These are phyloP conservation scores for Penicillium janthinellum DNA, from an alignment of 2,329 filamentous ascomycete species.

Conservation along the genomic window DNA sequence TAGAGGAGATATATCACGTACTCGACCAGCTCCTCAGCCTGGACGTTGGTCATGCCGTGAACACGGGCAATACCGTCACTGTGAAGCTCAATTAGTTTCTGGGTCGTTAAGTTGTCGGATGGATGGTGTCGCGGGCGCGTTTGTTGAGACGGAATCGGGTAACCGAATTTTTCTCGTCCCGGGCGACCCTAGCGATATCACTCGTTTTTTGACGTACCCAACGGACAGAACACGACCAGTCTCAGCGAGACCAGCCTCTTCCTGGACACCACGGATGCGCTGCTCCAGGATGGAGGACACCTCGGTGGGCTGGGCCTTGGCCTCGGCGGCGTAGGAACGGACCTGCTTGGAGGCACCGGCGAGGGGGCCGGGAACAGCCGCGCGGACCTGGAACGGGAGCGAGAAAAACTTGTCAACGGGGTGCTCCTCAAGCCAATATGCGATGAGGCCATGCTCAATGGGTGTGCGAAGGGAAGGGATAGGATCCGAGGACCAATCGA, in stretches of 20 bases:
- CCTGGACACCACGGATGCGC: slow-evolving; percentile 96
- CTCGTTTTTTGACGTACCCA: slow-evolving; percentile 69
- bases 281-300: slow-evolving; percentile 99
- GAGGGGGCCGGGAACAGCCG: slow-evolving; percentile 76
- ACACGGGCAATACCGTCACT: slow-evolving; percentile 99
- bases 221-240: slow-evolving; percentile 98
- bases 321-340: slow-evolving; percentile 88
- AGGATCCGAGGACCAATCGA: slow-evolving; percentile 34
- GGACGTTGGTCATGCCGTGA: slow-evolving; percentile 99
- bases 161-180: slow-evolving; percentile 35
- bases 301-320: slow-evolving; percentile 95
- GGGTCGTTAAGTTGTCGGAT: slow-evolving; percentile 9
- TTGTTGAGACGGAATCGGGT: slow-evolving; percentile 31
- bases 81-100: slow-evolving; percentile 32
- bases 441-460: slow-evolving; percentile 25
- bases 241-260: slow-evolving; percentile 95
- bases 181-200: slow-evolving; percentile 17
- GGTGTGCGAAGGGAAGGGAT: slow-evolving; percentile 24
- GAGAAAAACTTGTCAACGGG: slow-evolving; percentile 50
- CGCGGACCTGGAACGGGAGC: slow-evolving; percentile 68
- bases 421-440: slow-evolving; percentile 47
- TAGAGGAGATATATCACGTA: slow-evolving; percentile 58
- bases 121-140: slow-evolving; percentile 19
- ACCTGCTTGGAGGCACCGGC: slow-evolving; percentile 70
- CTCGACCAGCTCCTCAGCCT: slow-evolving; percentile 99